Evolutionary conservation across 2,329 filamentous ascomycete genomes (phyloP).

Genomic region (Aureobasidium musti): DNA sequence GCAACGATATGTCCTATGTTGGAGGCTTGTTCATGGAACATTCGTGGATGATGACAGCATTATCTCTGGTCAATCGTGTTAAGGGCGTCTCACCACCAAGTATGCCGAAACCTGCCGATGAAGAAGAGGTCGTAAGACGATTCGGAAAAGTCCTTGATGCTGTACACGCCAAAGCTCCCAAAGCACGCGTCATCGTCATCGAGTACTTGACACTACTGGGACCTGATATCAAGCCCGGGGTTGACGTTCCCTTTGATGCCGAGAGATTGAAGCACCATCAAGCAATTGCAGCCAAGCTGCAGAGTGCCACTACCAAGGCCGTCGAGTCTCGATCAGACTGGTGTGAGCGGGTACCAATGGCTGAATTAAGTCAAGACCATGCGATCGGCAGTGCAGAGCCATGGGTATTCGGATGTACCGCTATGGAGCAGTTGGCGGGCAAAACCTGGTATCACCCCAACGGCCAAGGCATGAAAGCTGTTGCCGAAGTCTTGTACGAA

Average conservation of each 20-base stretch:
- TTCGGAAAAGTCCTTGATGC: conserved; percentile 8
- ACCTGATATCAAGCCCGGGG: background rate
- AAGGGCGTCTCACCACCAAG: background rate
- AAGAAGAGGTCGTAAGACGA: background rate
- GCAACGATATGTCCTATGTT: conserved; percentile 47
- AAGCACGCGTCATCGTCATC: conserved; percentile 2
- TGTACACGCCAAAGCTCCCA: background rate
- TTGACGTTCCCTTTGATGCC: background rate
- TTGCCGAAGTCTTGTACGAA: background rate
- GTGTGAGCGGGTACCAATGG: conserved; percentile 7
- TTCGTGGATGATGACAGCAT: background rate
- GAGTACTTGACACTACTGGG: conserved; percentile 18
- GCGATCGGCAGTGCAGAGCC: conserved; percentile 3
- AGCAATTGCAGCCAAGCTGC: background rate
- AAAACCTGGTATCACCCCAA: conserved; percentile 12
- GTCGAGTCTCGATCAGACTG: conserved; percentile 5
- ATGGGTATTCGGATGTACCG: conserved; percentile 3
- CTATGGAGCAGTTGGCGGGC: background rate
- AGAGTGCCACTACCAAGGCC: background rate
- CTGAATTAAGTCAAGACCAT: background rate
- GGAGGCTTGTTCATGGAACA: conserved; percentile 42
- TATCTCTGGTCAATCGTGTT: background rate
- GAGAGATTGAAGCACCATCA: conserved; percentile 9
- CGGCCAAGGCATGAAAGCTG: conserved; percentile 11
- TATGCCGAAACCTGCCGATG: background rate